Base-by-base conservation (phyloP, 2,329 filamentous ascomycete genomes). In the Rhynchosporium graminicola region DNA sequence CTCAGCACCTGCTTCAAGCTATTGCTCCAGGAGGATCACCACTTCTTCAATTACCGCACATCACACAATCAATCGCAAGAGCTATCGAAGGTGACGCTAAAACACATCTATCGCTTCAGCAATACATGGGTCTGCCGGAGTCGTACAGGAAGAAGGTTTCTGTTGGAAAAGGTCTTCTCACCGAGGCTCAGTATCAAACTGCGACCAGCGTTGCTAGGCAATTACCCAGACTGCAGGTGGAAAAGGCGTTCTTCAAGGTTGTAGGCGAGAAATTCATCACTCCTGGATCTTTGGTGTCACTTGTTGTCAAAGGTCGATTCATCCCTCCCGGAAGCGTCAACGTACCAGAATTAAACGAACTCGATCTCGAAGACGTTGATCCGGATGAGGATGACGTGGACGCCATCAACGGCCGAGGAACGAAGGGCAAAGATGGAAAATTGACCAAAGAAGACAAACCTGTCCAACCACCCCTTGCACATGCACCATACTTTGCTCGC, bases 191-290 rank as follows among this genome's bases (percentile, higher is more conserved):
- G 75, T 97, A 97, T 77, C 80, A 85, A 67, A 83, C 87, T 47
- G 90, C 89, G 43, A 82, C 97, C 64, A 78, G 78, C 52, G 89
- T 97, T 36, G 93, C 92, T 33, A 86, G 87, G 70, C 91, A 97
- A 77, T 82, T 99, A 33, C 95, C 95, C 1, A 85, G 87, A 67
- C 82, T 99, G 60, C 85, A 90, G 62, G 87, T 99, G 10, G 91
- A 92, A 73, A 96, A 92, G 79, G 91, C 92, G 7, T 99, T 97
- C 78, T 99, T 99, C 86, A 99, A 99, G 82, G 96, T 99, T 51
- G 88, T 92, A 58, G 95, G 95, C 74, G 96, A 99, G 78, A 91
- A 90, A 68, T 90, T 89, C 75, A 91, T 99, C 73, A 96, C 94
- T 38, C 93, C 95, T 6, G 91, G 90, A 63, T 96, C 92, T 61